Conservation (phyloP, 495 filamentous ascomycete genomes). For the Parmelia sp. region DNA sequence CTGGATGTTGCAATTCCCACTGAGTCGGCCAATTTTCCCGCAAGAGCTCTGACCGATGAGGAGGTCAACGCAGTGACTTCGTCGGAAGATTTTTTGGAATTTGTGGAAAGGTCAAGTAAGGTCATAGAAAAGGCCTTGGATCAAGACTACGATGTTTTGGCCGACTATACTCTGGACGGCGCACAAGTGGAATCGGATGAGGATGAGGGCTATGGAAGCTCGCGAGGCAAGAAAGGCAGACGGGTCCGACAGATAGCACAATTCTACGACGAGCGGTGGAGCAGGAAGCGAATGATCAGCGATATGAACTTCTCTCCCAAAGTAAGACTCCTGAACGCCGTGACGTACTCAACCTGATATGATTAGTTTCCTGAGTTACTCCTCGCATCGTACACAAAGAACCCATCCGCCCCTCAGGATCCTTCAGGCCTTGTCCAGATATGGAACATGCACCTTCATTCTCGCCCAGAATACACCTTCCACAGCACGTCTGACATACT, state of each 20-base stretch:
- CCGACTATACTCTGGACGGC: constrained; percentile 81
- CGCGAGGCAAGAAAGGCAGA: constrained; percentile 65
- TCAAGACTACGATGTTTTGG: constrained; percentile 88
- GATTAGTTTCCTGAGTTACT: constrained; percentile 78
- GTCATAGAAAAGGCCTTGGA: constrained; percentile 94
- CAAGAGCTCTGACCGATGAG: constrained; percentile 73
- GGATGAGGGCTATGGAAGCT: constrained; percentile 53
- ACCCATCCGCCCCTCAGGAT: constrained; percentile 88
- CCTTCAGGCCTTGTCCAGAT: constrained; percentile 91
- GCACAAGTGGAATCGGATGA: constrained; percentile 72
- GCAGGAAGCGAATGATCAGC: constrained; percentile 93
- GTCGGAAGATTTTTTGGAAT: constrained; percentile 88
- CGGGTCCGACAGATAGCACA: constrained; percentile 81
- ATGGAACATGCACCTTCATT: constrained; percentile 93
- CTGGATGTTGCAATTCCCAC: constrained; percentile 45
- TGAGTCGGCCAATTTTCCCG: constrained; percentile 60
- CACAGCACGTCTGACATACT: constrained; percentile 94
- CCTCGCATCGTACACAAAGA: constrained; percentile 92
- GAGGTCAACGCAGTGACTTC: constrained; percentile 87
- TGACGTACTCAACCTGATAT: constrained; percentile 23
- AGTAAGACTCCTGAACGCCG: constrained; percentile 37
- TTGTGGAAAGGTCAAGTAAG: constrained; percentile 91
- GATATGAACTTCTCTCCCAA: constrained; percentile 89
- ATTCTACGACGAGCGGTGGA: constrained; percentile 94
- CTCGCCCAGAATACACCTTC: constrained; percentile 91